Evolutionary conservation across 164 flowering plant species (phyloP), one percentile per base, ranked within the genome.

Genomic region (Vitis riparia): DNA sequence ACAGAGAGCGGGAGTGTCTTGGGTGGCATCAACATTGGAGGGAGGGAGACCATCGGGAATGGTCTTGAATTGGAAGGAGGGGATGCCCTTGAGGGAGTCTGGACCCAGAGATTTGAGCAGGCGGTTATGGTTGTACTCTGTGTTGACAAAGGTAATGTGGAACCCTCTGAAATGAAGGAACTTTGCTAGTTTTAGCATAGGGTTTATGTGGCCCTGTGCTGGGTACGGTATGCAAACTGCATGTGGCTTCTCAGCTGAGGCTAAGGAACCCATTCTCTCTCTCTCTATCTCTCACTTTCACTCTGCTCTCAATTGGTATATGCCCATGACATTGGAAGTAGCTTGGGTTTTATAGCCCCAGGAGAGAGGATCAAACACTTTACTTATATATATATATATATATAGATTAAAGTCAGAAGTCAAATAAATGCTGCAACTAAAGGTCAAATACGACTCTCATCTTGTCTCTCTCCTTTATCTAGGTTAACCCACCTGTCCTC

Each of bases 11-110:
- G 86, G 81, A 2, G 81, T 72, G 64, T 85, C 83, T 68, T 85
- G 91, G 29, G 87, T 84, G 59, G 69, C 76, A 9, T 84, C 80
- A 3, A 14, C 53, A 52, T 82, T 79, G 0, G 80, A 53, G 0
- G 76, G 78, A 3, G 85, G 85, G 3, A 85, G 78, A 11, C 91
- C 88, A 58, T 86, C 91, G 1, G 87, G 84, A 19, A 88, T 84
- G 30, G 83, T 67, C 8, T 73, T 74, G 70, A 84, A 88, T 0
- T 67, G 77, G 59, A 88, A 88, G 47, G 73, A 73, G 0, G 79
- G 71, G 5, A 74, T n/a, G 55, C 77, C 86, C 3, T 56, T 59
- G 9, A 86, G 70, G 10, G 82, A 61, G 13, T 69, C 69, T 9
- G 78, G 71, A 10, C 88, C 88, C 56, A 76, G 58, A 9, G 88